Percentiles rank a stretch among this genome's conserved stretches.
phyloP scores from a whole-genome alignment of 495 filamentous ascomycete species.

The Geoglossum glabrum region DNA sequence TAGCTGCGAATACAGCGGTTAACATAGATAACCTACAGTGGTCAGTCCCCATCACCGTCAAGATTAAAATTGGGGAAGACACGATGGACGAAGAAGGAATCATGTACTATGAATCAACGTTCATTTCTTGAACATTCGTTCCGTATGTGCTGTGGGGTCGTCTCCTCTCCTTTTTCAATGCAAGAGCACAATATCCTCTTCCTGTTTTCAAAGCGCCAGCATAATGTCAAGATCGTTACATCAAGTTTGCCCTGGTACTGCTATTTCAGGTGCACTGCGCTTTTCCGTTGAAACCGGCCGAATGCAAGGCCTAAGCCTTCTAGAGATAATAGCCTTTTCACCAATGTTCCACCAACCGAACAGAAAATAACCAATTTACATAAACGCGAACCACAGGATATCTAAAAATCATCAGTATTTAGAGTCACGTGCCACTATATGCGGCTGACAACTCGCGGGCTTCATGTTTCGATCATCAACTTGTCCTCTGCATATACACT shows the following conservation, averaged over 20 bases:
- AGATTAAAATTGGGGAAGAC: background rate
- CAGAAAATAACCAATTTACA: too few species aligned
- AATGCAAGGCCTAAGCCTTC: background rate
- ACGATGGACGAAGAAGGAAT: background rate
- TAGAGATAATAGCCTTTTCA: too few species aligned
- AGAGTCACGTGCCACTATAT: background rate
- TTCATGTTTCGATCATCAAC: background rate
- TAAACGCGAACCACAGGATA: too few species aligned
- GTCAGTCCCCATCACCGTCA: background rate
- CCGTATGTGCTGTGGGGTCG: background rate
- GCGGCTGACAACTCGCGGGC: too few species aligned
- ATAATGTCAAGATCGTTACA: background rate
- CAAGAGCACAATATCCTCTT: background rate
- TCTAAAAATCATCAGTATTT: background rate
- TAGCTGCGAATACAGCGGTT: background rate
- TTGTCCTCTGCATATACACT: too few species aligned
- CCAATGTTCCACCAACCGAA: too few species aligned
- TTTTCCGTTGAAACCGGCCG: background rate
- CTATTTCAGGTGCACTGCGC: background rate
- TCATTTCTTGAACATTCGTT: background rate
- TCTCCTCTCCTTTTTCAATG: background rate
- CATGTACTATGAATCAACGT: background rate
- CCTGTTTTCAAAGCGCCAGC: background rate
- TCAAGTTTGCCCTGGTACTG: background rate
- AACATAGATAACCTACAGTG: background rate